phyloP scores from a whole-genome alignment of 2,329 filamentous ascomycete genomes.

The Onygenales sp. region DNA sequence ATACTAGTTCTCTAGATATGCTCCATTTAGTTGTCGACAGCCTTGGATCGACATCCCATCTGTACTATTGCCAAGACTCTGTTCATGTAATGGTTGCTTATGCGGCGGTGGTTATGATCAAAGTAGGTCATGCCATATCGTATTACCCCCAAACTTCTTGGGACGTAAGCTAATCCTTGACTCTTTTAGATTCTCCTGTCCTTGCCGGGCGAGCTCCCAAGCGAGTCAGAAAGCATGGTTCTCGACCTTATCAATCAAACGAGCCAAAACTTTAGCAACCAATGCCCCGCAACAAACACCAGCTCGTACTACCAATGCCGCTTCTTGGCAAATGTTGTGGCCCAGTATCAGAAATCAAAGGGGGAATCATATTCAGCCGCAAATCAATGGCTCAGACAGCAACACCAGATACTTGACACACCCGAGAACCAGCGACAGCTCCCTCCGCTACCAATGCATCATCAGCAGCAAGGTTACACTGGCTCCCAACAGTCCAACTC shows the following conservation, averaged over 20 bases:
- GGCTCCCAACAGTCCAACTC: neutral
- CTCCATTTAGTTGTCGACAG: conserved; percentile 22
- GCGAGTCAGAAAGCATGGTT: conserved; percentile 9
- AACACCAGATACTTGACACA: neutral
- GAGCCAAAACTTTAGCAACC: conserved; percentile 11
- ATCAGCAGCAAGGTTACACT: neutral
- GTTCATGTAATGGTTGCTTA: conserved; percentile 36
- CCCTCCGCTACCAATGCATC: neutral
- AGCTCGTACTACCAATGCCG: conserved; percentile 13
- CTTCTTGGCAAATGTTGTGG: conserved; percentile 14
- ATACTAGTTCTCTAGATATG: conserved; percentile 22
- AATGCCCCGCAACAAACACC: conserved; percentile 11
- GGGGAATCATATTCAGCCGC: conserved; percentile 1
- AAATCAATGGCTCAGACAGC: conserved; percentile 5
- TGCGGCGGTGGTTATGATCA: conserved; percentile 31
- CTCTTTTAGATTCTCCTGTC: conserved; percentile 11
- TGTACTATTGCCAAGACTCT: conserved; percentile 35
- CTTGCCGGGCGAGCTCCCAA: conserved; percentile 10
- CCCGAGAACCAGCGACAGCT: neutral
- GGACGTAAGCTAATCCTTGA: neutral
- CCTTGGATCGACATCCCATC: conserved; percentile 17
- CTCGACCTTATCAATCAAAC: conserved; percentile 11
- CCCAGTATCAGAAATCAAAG: conserved; percentile 13
- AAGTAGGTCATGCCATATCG: conserved; percentile 11
- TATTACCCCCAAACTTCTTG: neutral